A percentile compares a stretch with the other conserved stretches of the same genome.
These are phyloP conservation scores for Microthyrium microscopicum DNA, from an alignment of 2,329 filamentous ascomycete species.

Conservation along the genomic window DNA sequence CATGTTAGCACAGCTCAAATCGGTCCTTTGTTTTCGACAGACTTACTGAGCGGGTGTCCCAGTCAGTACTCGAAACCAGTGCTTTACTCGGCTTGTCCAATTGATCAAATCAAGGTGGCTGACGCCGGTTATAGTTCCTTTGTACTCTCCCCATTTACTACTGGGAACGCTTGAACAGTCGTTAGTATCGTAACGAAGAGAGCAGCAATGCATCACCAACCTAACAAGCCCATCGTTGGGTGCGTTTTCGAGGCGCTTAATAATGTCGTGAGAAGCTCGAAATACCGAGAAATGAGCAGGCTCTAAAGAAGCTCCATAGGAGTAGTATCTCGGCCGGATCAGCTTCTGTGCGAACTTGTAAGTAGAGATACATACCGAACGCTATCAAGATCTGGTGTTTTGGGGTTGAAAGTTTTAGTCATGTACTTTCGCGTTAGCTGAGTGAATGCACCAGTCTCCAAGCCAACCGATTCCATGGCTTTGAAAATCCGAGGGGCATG, in stretches of 20 bases:
- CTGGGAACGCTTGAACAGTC: constrained; percentile 31
- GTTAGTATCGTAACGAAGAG: neutral
- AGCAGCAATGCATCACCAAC: constrained; percentile 10
- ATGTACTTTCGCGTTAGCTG: constrained; percentile 45
- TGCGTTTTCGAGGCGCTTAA: constrained; percentile 36
- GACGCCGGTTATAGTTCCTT: constrained; percentile 45
- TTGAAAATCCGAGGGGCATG: constrained; percentile 34
- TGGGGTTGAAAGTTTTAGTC: constrained; percentile 40
- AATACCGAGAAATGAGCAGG: constrained; percentile 41
- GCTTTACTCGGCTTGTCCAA: constrained; percentile 46
- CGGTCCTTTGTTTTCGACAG: neutral
- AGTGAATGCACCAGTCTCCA: constrained; percentile 44
- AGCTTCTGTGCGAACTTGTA: constrained; percentile 14
- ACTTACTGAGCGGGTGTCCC: constrained; percentile 37
- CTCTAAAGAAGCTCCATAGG: constrained; percentile 43
- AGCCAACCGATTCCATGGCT: constrained; percentile 34
- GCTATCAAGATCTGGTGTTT: constrained; percentile 36
- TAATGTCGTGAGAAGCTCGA: constrained; percentile 36
- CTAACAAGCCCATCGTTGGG: constrained; percentile 49
- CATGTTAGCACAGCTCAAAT: constrained; percentile 9
- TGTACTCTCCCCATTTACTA: constrained; percentile 44
- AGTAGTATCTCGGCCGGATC: constrained; percentile 32
- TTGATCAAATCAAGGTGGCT: constrained; percentile 50
- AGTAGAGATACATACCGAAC: constrained; percentile 25
- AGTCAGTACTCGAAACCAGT: constrained; percentile 38